These are phyloP conservation scores for Schizopora paradoxa DNA, from an alignment of 1,284 basidiomycete genomes.

Conservation along the genomic window DNA sequence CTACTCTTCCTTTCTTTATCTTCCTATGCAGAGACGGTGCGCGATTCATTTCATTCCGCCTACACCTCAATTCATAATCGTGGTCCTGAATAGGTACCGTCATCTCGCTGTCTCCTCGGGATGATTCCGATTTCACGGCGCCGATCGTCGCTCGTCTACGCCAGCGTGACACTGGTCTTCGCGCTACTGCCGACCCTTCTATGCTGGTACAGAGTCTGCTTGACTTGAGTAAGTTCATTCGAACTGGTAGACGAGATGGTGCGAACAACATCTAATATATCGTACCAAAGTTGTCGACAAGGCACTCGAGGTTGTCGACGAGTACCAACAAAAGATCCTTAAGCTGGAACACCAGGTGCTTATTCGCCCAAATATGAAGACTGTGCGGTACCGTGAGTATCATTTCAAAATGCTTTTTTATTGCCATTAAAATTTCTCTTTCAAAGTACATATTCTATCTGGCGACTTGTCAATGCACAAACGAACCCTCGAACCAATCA, in stretches of 20 bases:
- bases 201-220: conserved; percentile 22
- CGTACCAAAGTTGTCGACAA: conserved; percentile 22
- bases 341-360: conserved; percentile 24
- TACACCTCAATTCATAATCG: background rate
- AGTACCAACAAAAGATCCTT: conserved; percentile 24
- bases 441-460: conserved; percentile 26
- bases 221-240: conserved; percentile 16
- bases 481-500: conserved; percentile 24
- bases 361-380: conserved; percentile 24
- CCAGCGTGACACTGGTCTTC: conserved; percentile 21
- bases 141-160: conserved; percentile 23
- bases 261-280: background rate
- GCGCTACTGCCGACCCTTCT: conserved; percentile 21
- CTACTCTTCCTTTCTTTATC: conserved; percentile 19
- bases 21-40: conserved; percentile 24
- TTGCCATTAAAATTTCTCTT: background rate
- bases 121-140: conserved; percentile 17
- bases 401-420: background rate
- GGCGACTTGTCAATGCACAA: conserved; percentile 26
- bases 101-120: conserved; percentile 21
- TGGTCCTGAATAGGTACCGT: conserved; percentile 12
- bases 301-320: conserved; percentile 24
- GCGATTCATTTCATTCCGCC: background rate
- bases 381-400: conserved; percentile 22
- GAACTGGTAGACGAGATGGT: background rate